phyloP scores from a whole-genome alignment of 169 alveolate species.

The Plasmodium chabaudi region DNA sequence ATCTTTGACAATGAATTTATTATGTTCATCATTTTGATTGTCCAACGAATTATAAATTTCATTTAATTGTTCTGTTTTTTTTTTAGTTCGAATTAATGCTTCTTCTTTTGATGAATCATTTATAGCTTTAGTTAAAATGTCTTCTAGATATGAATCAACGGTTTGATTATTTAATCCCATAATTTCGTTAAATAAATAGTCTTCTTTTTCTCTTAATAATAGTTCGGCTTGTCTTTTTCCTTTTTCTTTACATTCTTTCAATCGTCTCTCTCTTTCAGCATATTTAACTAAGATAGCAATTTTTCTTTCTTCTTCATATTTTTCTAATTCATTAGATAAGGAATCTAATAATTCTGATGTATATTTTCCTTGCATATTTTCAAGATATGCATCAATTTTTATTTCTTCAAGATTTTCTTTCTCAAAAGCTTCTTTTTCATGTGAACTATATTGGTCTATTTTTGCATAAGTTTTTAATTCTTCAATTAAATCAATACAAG shows the following conservation, averaged over 20 bases:
- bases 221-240: conserved; percentile 77
- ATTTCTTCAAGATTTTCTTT: conserved; percentile 61
- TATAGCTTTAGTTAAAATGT: conserved; percentile 57
- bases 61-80: conserved; percentile 73
- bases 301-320: conserved; percentile 76
- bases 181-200: conserved; percentile 73
- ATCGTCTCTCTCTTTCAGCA: conserved; percentile 75
- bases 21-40: conserved; percentile 49
- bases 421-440: conserved; percentile 46
- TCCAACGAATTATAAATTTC: conserved; percentile 68
- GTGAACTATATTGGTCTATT: conserved; percentile 55
- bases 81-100: conserved; percentile 70
- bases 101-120: conserved; percentile 73
- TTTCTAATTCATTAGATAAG: conserved; percentile 73
- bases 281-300: conserved; percentile 71
- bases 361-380: conserved; percentile 73
- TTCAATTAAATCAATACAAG: conserved; percentile 70
- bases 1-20: conserved; percentile 64
- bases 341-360: conserved; percentile 62
- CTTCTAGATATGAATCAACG: conserved; percentile 76
- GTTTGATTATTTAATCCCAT: conserved; percentile 75
- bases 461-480: conserved; percentile 74
- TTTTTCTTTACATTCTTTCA: conserved; percentile 76
- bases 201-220: conserved; percentile 77
- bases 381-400: conserved; percentile 73